Conservation (phyloP, 2,329 filamentous ascomycete genomes). For the Ceratocystis colombiana region DNA sequence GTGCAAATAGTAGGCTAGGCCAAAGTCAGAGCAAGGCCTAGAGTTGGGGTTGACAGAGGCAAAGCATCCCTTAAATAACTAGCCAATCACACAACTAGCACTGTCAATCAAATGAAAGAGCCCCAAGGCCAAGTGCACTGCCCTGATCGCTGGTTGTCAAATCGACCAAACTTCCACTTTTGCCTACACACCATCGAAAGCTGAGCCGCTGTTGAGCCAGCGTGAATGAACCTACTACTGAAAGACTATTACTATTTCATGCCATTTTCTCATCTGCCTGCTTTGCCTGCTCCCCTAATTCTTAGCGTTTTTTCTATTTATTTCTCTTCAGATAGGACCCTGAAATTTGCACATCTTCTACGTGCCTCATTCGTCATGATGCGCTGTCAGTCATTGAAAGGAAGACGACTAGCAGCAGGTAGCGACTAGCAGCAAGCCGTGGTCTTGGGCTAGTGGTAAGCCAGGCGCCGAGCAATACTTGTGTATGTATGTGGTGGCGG, state of each 20-base stretch:
- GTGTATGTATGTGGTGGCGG: background rate
- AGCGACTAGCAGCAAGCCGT: background rate
- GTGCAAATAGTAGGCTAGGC: background rate
- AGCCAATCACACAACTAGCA: background rate
- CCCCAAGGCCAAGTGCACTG: background rate
- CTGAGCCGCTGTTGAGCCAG: background rate
- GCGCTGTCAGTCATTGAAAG: background rate
- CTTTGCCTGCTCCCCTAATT: background rate
- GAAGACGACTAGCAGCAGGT: background rate
- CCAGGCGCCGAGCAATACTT: background rate
- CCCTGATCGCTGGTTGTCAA: slow-evolving; percentile 4
- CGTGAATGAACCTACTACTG: too few relatives aligned
- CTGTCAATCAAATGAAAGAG: background rate
- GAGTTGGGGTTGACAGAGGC: background rate
- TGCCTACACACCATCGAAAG: background rate
- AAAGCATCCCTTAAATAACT: background rate
- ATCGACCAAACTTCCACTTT: background rate
- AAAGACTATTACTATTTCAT: background rate
- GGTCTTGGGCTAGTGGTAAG: background rate
- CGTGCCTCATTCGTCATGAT: slow-evolving; percentile 9
- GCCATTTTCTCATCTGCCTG: background rate
- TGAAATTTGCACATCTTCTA: background rate
- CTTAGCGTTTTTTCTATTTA: background rate
- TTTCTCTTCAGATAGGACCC: background rate
- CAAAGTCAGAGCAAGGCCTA: background rate